phyloP scores from a whole-genome alignment of 225 moss, liverwort and hornwort species.

The Physcomitrium patens region DNA sequence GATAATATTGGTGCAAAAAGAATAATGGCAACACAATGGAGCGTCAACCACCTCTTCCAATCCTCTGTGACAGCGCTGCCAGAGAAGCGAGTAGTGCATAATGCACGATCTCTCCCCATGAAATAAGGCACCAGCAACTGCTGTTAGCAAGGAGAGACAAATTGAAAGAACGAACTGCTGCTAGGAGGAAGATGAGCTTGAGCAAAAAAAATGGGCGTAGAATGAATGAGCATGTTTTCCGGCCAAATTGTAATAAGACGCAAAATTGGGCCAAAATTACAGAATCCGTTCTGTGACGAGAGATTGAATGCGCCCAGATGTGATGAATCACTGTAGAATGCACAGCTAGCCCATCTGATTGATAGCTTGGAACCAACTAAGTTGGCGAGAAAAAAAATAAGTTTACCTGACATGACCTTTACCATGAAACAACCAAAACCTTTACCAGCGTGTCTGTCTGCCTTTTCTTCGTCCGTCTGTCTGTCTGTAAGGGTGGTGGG shows the following conservation, averaged over 20 bases:
- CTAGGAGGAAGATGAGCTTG: background rate
- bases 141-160: background rate
- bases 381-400: conserved; percentile 50
- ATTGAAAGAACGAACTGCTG: background rate
- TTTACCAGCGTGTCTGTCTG: conserved; percentile 21
- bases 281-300: conserved; percentile 45
- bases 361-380: conserved; percentile 43
- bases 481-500: conserved; percentile 44
- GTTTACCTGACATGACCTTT: conserved; percentile 57
- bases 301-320: conserved; percentile 43
- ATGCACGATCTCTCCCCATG: background rate
- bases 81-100: background rate
- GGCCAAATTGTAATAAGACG: conserved; percentile 36
- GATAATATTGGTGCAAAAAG: background rate
- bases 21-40: background rate
- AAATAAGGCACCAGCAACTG: background rate
- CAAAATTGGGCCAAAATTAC: conserved; percentile 50
- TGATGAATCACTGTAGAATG: conserved; percentile 56
- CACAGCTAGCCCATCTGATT: conserved; percentile 40
- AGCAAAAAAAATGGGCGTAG: too few species aligned
- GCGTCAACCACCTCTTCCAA: background rate
- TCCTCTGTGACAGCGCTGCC: background rate
- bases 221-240: conserved; percentile 23
- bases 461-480: background rate
- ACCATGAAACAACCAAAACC: conserved; percentile 55